phyloP scores from a whole-genome alignment of 2,329 filamentous ascomycete genomes.

The Neopestalotiopsis clavispora region DNA sequence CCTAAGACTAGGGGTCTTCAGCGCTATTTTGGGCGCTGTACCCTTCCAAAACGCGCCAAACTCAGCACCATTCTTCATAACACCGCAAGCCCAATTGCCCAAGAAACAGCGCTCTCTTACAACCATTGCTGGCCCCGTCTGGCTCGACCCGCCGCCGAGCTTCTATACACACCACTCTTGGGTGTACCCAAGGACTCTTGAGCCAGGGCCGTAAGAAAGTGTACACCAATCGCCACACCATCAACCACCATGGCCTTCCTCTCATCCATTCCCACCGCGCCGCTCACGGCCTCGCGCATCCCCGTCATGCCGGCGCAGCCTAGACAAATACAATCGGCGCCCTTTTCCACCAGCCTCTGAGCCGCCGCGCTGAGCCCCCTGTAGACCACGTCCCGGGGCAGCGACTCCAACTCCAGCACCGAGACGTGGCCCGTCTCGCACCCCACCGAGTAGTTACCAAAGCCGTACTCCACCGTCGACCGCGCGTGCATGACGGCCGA shows the following conservation, averaged over 20 bases:
- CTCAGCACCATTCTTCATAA: background rate
- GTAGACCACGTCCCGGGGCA: slow-evolving; percentile 43
- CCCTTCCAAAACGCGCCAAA: background rate
- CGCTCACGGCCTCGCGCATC: slow-evolving; percentile 47
- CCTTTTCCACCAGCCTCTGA: slow-evolving; percentile 39
- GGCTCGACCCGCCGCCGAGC: slow-evolving; percentile 40
- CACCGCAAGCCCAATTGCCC: background rate
- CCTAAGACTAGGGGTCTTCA: background rate
- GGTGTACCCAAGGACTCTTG: slow-evolving; percentile 49
- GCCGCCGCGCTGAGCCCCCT: slow-evolving; percentile 43
- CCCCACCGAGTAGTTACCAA: slow-evolving; percentile 46
- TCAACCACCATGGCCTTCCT: slow-evolving; percentile 51
- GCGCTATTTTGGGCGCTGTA: background rate
- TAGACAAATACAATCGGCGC: slow-evolving; percentile 41
- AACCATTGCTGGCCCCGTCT: slow-evolving; percentile 43
- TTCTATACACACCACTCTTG: slow-evolving; percentile 47
- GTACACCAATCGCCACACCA: slow-evolving; percentile 52
- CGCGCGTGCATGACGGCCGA: slow-evolving; percentile 46
- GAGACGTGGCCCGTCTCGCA: slow-evolving; percentile 43
- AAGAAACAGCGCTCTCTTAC: slow-evolving; percentile 22
- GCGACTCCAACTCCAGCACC: slow-evolving; percentile 49
- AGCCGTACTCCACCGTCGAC: slow-evolving; percentile 44
- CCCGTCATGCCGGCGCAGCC: slow-evolving; percentile 56
- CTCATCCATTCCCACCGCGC: slow-evolving; percentile 48
- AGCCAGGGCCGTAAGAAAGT: slow-evolving; percentile 49